Evolutionary conservation across 2,329 filamentous ascomycete genomes (phyloP), one percentile per base, ranked within the genome.

Genomic region (Fusarium gaditjirri): DNA sequence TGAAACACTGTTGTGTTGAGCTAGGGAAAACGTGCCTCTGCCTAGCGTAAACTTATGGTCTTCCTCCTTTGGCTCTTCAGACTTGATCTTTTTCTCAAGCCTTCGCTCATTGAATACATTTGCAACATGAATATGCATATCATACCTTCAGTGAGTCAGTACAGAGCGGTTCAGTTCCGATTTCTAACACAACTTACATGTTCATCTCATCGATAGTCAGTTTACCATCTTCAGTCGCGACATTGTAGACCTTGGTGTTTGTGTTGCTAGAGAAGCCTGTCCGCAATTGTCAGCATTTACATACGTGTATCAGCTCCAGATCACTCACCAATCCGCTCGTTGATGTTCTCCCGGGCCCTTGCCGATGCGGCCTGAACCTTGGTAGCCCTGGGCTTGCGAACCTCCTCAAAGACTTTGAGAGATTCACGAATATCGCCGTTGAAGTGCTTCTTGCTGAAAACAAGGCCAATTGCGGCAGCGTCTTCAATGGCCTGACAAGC

Each of bases 261-360:
- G 47, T 52, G 8, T 60, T 60, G 14, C 57, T 60, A 25, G 57
- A 60, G 10, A 60, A 60, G 8, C 47, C 57, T 55, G 52, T 8
- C 1, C 8, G 6, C 9, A 17, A 21, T 33, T 8, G 12, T 43
- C 3, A 55, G n/a, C 3, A 8, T 25, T 8, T 17, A 14, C 14
- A 33, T 17, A 9, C 14, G 3, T 3, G 9, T 16, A 33, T 9
- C 2, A 0, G 11, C 8, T 33, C 12, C 0, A 33, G 3, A 25
- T 10, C 3, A 33, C 38, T 43, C 13, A 60, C 57, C 57, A 23
- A 60, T 60, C 4, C 57, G 29, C 19, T 60, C 57, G 23, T 60
- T 60, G n/a, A 60, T 60, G 21, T 60, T 60, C 36, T 60, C 47
- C 2, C 46, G 29, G 13, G 57, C 47, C 16, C 57, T 60, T 17